Evolutionary conservation across 352 stramenopile species (phyloP), one percentile per base, ranked within the genome.

Genomic region (Aphanomyces invadans): DNA sequence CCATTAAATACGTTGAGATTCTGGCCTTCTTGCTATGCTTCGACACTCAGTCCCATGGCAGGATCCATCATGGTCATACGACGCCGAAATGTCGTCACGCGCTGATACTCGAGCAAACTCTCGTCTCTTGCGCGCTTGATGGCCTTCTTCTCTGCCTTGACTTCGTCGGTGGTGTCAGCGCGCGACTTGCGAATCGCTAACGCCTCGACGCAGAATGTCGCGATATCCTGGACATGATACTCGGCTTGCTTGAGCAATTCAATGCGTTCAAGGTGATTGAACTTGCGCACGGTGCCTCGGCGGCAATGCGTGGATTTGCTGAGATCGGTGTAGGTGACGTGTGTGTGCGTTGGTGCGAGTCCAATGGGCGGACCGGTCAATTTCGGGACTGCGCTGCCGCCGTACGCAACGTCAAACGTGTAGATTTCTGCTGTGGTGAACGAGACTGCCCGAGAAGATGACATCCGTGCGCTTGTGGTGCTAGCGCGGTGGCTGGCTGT

Each of bases 231-330:
- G 3, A 67, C 60, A 26, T 57, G 19, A 15, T 55, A 55, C 4
- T 67, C 25, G 12, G 55, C 55, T 9, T 32, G 33, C 26, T 60
- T 60, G n/a, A 67, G 46, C 42, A 67, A n/a, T 19, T 51, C 21
- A 31, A 67, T 57, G 45, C 60, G 60, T 23, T 67, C 60, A 25
- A 67, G 57, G 38, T 67, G 60, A 23, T 36, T 51, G 33, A 67
- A 67, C 25, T 67, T 55, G 33, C 42, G 42, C 49, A 67, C 39
- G 38, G 33, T 32, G 45, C 60, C 60, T 19, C 2, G 2, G 5
- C 21, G 19, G 36, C 32, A 39, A 0, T 31, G 19, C n/a, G 31
- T 21, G 7, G 25, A 15, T 21, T 17, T n/a, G 17, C 21, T 38
- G 32, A 64, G 45, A 21, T 21, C 9, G 32, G 11, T 4, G 4